Base-by-base conservation (phyloP, 2,329 filamentous ascomycete species). In the Xylaria sp. region DNA sequence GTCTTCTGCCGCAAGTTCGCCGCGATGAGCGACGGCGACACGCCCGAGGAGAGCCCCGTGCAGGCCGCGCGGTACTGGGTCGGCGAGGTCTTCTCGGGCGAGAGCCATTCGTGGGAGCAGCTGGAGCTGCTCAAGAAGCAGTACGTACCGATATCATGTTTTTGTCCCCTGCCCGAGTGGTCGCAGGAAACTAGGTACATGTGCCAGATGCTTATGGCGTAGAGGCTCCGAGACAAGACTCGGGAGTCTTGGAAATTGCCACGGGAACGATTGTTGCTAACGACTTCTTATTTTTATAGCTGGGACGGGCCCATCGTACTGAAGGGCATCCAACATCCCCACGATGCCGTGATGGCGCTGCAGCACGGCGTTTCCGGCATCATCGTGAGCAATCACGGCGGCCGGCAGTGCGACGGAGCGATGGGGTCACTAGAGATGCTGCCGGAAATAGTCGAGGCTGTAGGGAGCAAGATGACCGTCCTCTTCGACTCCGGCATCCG, bases 301-400 rank as follows among this genome's bases (percentile, higher is more conserved):
- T 89, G 86, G 83, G 76, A 83, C 55, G 85, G 85, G 0, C 83
- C 85, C 0, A 82, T 91, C 48, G 79, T 84, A 56, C 74, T 84
- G 34, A 87, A 88, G 68, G 85, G 84, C 0, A 82, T 84, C 17
- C 73, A 80, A 50, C 75, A 75, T 41, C 73, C 76, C 1, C 75
- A 78, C 16, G 81, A 84, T 52, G 79, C 78, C 0, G 66, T 72
- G 22, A 58, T 76, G 17, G 80, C 80, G 0, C 71, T 75, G 9
- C 52, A 73, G 50, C 53, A 73, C 45, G 78, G 78, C 0, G 72
- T 76, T 2, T 74, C 80, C 42, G 81, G 79, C 4, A 72, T 81
- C 26, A 65, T 80, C 16, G 74, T 80, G 13, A 74, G 73, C 1
- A 82, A 81, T 52, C 78, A 81, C 54, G 78, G 78, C 13, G 78